Conservation (phyloP, 306 rosid genomes). For the Citrullus amarus region DNA sequence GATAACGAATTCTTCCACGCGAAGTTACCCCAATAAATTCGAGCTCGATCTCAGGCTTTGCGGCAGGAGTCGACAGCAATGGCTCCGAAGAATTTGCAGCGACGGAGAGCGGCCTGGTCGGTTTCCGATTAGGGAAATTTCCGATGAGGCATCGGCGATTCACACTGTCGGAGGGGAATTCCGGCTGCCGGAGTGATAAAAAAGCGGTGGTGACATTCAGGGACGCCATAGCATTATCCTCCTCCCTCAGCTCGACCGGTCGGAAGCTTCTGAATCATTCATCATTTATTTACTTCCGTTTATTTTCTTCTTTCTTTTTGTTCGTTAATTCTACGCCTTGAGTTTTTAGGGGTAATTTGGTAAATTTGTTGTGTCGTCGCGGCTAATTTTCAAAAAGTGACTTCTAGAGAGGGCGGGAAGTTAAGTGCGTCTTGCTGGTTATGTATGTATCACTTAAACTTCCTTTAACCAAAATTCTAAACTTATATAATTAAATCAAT, state of each 20-base stretch:
- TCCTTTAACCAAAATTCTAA: no score
- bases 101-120: slow-evolving; percentile 11
- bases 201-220: slow-evolving; percentile 23
- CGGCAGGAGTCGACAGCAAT: slow-evolving; percentile 18
- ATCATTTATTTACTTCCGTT: background rate
- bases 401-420: background rate
- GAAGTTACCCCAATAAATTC: slow-evolving; percentile 58
- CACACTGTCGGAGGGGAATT: slow-evolving; percentile 6
- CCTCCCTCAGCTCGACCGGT: background rate
- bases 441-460: background rate
- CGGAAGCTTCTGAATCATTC: background rate
- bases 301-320: background rate
- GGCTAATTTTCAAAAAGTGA: background rate
- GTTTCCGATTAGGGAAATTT: slow-evolving; percentile 15
- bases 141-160: background rate
- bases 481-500: no score
- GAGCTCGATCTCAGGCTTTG: slow-evolving; percentile 52
- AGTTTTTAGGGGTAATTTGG: background rate
- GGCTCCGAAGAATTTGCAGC: slow-evolving; percentile 22
- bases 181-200: slow-evolving; percentile 19
- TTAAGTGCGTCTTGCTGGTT: background rate
- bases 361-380: background rate
- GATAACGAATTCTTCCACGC: background rate
- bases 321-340: background rate
- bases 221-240: slow-evolving; percentile 36